Conservation (phyloP, 1,284 basidiomycete genomes). For the Inonotus obliquus region DNA sequence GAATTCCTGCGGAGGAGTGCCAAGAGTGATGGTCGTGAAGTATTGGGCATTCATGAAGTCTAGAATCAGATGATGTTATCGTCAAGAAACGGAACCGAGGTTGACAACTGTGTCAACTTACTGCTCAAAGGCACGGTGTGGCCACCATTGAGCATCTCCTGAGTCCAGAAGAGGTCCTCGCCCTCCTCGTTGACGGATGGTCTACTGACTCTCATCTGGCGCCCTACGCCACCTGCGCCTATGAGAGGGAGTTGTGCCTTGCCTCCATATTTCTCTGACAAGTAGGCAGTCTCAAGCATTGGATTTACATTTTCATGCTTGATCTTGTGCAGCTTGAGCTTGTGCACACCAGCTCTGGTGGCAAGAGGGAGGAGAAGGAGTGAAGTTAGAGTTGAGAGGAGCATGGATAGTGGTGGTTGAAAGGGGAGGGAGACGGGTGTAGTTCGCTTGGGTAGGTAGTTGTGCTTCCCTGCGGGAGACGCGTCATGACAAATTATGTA, state of each 20-base stretch:
- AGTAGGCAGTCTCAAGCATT: slow-evolving; percentile 71
- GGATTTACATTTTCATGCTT: slow-evolving; percentile 57
- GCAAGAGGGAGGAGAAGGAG: slow-evolving; percentile 67
- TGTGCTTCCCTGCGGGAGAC: background rate
- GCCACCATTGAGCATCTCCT: slow-evolving; percentile 66
- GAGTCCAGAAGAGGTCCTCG: slow-evolving; percentile 78
- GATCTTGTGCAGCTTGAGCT: slow-evolving; percentile 84
- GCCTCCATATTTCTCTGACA: slow-evolving; percentile 84
- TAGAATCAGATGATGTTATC: slow-evolving; percentile 27
- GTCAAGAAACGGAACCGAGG: slow-evolving; percentile 2
- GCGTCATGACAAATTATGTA: slow-evolving; percentile 6
- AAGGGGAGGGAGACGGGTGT: slow-evolving; percentile 16
- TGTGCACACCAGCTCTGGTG: slow-evolving; percentile 69
- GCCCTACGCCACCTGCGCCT: slow-evolving; percentile 69
- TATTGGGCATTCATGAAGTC: slow-evolving; percentile 99
- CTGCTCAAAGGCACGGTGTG: slow-evolving; percentile 90
- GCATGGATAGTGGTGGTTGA: slow-evolving; percentile 53
- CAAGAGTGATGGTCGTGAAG: slow-evolving; percentile 85
- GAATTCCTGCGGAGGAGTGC: slow-evolving; percentile 79
- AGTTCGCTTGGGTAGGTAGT: no score
- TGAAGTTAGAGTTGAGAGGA: slow-evolving; percentile 51
- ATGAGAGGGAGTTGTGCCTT: slow-evolving; percentile 59
- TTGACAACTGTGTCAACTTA: slow-evolving; percentile 39
- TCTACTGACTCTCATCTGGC: slow-evolving; percentile 50
- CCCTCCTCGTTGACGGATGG: slow-evolving; percentile 40